These are phyloP conservation scores for Astragalus membranaceus DNA, from an alignment of 306 rosid genomes.

Conservation along the genomic window DNA sequence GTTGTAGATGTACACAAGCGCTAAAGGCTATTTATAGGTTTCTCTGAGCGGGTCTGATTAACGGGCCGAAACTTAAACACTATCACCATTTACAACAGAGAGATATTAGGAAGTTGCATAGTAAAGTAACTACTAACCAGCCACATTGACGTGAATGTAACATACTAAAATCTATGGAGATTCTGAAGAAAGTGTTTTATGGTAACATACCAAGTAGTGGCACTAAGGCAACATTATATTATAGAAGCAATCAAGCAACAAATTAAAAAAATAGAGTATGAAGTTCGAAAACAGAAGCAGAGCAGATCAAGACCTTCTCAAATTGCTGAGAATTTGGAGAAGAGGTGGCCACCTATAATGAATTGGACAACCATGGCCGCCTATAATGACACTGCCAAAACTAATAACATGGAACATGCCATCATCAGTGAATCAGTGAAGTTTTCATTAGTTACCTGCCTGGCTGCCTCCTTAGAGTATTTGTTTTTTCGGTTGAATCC, in stretches of 20 bases:
- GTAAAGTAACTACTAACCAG: not conserved
- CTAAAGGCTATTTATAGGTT: no score
- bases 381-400: not conserved
- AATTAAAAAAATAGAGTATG: not conserved
- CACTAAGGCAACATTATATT: not conserved
- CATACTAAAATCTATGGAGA: not conserved
- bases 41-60: no score
- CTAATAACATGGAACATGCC: not conserved
- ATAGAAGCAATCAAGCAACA: not conserved
- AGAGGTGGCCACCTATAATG: not conserved
- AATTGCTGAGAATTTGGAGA: not conserved
- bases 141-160: not conserved
- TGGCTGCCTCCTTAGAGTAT: not conserved
- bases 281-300: not conserved
- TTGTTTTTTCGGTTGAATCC: no score
- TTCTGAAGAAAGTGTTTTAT: not conserved
- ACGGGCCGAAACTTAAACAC: no score
- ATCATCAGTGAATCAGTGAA: not conserved
- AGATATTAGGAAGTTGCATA: not conserved
- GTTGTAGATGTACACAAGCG: no score
- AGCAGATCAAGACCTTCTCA: not conserved
- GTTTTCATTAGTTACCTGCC: not conserved
- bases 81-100: no score
- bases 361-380: not conserved
- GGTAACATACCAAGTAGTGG: not conserved